Conservation (phyloP, 371 early-diverging fungal genomes). For the Basidiobolus meristosporus region DNA sequence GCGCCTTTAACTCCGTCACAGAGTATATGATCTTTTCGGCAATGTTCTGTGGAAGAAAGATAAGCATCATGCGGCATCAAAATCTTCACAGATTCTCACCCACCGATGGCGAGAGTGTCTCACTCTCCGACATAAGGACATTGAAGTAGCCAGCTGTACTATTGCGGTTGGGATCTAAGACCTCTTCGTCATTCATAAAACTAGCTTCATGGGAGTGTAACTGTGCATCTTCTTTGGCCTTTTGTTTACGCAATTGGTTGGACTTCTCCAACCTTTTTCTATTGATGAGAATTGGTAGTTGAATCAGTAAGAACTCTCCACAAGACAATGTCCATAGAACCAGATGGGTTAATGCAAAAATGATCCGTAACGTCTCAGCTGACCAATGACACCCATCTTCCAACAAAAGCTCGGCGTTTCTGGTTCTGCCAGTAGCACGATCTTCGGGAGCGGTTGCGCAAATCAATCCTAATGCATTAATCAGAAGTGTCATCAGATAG, state of each 20-base stretch:
- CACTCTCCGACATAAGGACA: no score
- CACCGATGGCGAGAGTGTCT: no score
- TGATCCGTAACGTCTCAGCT: neutral
- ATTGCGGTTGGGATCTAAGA: no score
- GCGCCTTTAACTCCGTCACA: conserved; percentile 9
- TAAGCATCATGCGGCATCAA: no score
- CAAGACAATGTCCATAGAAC: conserved; percentile 15
- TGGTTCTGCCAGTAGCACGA: neutral
- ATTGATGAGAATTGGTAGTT: conserved; percentile 23
- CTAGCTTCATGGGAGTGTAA: no score
- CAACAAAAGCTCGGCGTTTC: neutral
- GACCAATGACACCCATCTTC: neutral
- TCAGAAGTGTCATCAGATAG: conserved; percentile 14
- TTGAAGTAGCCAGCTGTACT: no score
- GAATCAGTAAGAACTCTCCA: conserved; percentile 22
- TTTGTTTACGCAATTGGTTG: neutral
- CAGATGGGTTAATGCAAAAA: conserved; percentile 14
- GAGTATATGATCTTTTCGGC: conserved; percentile 6
- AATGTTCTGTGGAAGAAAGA: no score
- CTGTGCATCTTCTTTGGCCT: conserved; percentile 1
- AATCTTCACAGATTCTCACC: no score
- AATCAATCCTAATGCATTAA: conserved; percentile 14
- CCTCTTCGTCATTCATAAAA: no score
- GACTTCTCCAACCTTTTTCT: conserved; percentile 7
- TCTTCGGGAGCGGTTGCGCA: conserved; percentile 7